phyloP scores from a whole-genome alignment of 164 flowering plant genomes.

The Kalanchoe fedtschenkoi region DNA sequence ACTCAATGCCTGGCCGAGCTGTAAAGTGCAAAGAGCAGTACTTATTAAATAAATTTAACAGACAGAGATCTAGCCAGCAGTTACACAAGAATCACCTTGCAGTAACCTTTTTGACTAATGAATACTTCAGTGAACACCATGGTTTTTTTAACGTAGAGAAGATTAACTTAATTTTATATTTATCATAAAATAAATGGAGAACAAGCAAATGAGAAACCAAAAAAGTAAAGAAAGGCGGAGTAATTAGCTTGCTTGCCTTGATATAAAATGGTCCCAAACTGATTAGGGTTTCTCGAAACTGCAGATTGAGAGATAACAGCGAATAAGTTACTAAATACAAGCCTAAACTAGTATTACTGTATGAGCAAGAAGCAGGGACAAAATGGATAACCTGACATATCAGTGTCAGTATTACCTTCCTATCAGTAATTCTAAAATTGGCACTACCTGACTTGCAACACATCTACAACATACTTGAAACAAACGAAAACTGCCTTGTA shows the following conservation, averaged over 20 bases:
- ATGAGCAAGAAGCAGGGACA: too few species aligned
- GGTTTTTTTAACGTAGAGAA: neutral
- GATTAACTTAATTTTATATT: neutral
- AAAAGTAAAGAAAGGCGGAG: neutral
- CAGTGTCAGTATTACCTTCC: neutral
- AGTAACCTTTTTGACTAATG: neutral
- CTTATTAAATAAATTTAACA: neutral
- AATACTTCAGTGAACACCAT: neutral
- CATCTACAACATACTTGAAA: neutral
- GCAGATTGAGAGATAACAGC: conserved; percentile 20
- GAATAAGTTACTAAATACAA: neutral
- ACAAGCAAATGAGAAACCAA: neutral
- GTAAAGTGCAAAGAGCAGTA: conserved; percentile 12
- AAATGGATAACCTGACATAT: too few species aligned
- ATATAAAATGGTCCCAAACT: conserved; percentile 86
- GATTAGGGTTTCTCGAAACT: conserved; percentile 87
- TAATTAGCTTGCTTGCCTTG: conserved; percentile 39
- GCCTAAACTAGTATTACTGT: too few species aligned
- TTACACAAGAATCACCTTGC: neutral
- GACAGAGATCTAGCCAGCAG: neutral
- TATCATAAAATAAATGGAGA: neutral
- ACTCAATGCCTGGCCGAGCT: conserved; percentile 98
- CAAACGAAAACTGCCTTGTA: neutral
- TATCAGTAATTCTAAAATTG: neutral
- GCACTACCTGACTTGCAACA: neutral